A percentile compares a stretch with the other conserved stretches of the same genome.
phyloP scores from a whole-genome alignment of 2,329 filamentous ascomycete genomes.

The Diaporthe helianthi region DNA sequence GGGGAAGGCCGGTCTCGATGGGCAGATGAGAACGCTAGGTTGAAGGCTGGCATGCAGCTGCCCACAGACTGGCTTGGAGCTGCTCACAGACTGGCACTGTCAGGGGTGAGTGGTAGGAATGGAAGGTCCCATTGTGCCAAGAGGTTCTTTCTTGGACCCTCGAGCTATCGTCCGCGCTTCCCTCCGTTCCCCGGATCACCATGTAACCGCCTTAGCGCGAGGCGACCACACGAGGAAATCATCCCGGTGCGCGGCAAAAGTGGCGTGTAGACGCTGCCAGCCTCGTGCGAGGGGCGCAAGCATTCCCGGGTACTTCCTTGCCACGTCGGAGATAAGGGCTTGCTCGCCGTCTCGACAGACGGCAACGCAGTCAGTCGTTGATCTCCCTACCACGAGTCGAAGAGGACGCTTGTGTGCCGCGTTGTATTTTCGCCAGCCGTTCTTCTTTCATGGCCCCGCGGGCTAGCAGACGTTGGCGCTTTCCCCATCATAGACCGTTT shows the following conservation, averaged over 20 bases:
- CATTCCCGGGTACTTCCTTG: neutral
- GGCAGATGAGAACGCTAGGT: neutral
- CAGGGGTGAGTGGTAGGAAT: neutral
- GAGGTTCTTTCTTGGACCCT: constrained; percentile 2
- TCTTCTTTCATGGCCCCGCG: neutral
- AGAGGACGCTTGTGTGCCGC: constrained; percentile 2
- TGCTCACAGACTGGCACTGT: neutral
- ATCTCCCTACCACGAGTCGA: neutral
- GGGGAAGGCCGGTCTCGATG: neutral
- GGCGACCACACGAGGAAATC: neutral
- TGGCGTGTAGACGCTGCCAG: neutral
- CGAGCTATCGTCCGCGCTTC: neutral
- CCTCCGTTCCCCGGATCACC: neutral
- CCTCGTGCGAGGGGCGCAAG: neutral
- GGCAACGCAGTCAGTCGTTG: neutral
- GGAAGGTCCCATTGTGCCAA: constrained; percentile 12
- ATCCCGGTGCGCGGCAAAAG: neutral
- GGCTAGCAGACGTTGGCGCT: neutral
- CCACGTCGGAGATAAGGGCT: neutral
- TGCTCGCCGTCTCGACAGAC: neutral
- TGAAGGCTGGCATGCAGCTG: neutral
- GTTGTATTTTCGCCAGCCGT: constrained; percentile 8
- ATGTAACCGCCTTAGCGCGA: constrained; percentile 2
- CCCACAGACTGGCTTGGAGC: neutral
- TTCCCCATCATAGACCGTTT: neutral